Conservation (phyloP, 1,284 basidiomycete species). For the Singerocomus rubriflavus region DNA sequence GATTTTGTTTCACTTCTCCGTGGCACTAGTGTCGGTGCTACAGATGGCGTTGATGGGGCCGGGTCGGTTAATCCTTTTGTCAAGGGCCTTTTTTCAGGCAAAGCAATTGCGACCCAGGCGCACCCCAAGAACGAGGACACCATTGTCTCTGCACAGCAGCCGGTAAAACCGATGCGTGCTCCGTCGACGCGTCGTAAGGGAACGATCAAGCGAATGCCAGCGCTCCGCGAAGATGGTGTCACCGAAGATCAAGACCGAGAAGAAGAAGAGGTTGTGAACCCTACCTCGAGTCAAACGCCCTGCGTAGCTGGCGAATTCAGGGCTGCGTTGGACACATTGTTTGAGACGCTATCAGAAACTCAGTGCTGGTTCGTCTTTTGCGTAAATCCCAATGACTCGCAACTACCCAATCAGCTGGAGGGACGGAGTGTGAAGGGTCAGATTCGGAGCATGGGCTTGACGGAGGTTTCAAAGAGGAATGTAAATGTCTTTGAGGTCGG, state of each 20-base stretch:
- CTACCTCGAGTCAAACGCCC: constrained; percentile 41
- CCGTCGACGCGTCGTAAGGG: constrained; percentile 84
- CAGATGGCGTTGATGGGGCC: constrained; percentile 54
- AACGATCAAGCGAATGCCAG: constrained; percentile 60
- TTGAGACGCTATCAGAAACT: constrained; percentile 87
- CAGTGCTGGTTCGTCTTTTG: constrained; percentile 94
- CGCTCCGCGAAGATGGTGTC: constrained; percentile 51
- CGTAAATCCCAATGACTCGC: constrained; percentile 92
- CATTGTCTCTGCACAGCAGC: constrained; percentile 91
- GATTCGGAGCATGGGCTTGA: constrained; percentile 77
- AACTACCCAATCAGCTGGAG: constrained; percentile 92
- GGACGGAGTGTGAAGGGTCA: constrained; percentile 90
- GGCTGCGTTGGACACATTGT: constrained; percentile 78
- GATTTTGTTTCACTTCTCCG: constrained; percentile 90
- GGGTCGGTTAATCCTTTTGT: constrained; percentile 91
- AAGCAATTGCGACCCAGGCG: constrained; percentile 85
- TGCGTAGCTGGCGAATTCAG: constrained; percentile 90
- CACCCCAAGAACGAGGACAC: constrained; percentile 93
- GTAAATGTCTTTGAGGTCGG: constrained; percentile 76
- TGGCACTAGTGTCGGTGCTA: constrained; percentile 44
- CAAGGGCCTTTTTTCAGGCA: constrained; percentile 83
- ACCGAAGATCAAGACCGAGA: constrained; percentile 54
- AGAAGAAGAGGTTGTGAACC: constrained; percentile 42
- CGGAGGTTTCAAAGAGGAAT: constrained; percentile 73
- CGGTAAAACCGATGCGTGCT: constrained; percentile 88